A percentile compares a stretch with the other conserved stretches of the same genome.
These are phyloP conservation scores for Anthostomella pinea DNA, from an alignment of 2,329 filamentous ascomycete species.

Conservation along the genomic window DNA sequence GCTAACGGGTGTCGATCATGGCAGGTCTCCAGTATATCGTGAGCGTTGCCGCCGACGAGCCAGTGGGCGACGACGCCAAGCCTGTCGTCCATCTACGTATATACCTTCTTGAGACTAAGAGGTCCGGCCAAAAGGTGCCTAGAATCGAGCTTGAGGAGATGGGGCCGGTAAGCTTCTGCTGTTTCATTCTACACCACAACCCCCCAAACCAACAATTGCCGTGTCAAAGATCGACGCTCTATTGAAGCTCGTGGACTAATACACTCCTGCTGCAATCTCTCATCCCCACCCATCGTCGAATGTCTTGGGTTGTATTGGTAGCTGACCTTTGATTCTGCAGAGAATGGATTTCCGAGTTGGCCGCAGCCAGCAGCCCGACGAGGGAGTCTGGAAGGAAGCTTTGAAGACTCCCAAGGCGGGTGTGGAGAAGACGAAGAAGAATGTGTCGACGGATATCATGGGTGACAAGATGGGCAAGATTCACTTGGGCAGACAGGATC, in stretches of 20 bases:
- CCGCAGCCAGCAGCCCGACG: constrained; percentile 74
- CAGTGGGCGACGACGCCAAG: constrained; percentile 44
- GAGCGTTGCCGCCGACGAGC: constrained; percentile 73
- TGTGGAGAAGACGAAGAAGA: constrained; percentile 89
- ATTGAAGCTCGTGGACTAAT: no score
- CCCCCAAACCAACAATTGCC: no score
- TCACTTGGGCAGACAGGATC: constrained; percentile 86
- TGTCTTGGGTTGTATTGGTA: constrained; percentile 44
- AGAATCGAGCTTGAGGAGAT: constrained; percentile 94
- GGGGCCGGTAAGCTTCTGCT: constrained; percentile 70
- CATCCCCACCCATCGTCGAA: not conserved
- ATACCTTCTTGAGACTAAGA: constrained; percentile 84
- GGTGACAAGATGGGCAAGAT: constrained; percentile 96
- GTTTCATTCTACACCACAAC: not conserved
- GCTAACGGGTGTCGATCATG: no score
- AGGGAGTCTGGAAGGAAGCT: constrained; percentile 80
- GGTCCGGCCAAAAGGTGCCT: constrained; percentile 81
- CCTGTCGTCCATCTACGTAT: constrained; percentile 67
- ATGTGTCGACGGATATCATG: constrained; percentile 84
- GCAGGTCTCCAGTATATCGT: constrained; percentile 90
- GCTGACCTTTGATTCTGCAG: constrained; percentile 1
- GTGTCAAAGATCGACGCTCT: no score
- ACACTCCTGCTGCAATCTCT: not conserved
- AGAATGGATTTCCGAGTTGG: constrained; percentile 67
- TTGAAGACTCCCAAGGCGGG: constrained; percentile 77